Evolutionary conservation across 2,329 filamentous ascomycete species (phyloP).

Genomic region (Dothidotthia symphoricarpi): DNA sequence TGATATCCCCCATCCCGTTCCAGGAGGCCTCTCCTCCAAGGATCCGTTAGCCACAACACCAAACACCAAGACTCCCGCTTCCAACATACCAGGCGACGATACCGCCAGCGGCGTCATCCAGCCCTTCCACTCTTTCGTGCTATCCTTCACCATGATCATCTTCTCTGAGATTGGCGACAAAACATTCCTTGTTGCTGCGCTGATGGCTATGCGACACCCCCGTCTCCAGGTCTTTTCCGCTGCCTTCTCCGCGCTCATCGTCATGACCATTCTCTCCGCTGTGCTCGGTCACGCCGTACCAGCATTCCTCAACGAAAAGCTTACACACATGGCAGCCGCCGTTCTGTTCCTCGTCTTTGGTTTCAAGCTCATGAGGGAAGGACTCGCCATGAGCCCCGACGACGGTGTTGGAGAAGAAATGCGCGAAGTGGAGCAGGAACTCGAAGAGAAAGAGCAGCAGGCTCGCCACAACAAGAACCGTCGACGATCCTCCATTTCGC

Average conservation of each 20-base stretch:
- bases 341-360: slow-evolving; percentile 88
- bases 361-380: slow-evolving; percentile 77
- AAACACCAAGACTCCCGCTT: slow-evolving; percentile 23
- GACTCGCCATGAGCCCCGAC: slow-evolving; percentile 80
- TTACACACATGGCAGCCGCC: slow-evolving; percentile 85
- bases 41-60: slow-evolving; percentile 49
- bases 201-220: slow-evolving; percentile 99
- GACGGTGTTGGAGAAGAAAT: slow-evolving; percentile 96
- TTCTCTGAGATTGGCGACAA: slow-evolving; percentile 98
- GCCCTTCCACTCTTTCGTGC: slow-evolving; percentile 81
- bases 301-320: slow-evolving; percentile 80
- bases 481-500: slow-evolving; percentile 66
- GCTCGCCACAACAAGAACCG: slow-evolving; percentile 61
- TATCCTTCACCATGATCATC: slow-evolving; percentile 95
- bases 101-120: slow-evolving; percentile 65
- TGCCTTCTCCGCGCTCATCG: slow-evolving; percentile 84
- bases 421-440: slow-evolving; percentile 91
- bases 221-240: slow-evolving; percentile 90
- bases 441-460: slow-evolving; percentile 86
- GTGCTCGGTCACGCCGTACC: slow-evolving; percentile 90
- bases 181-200: slow-evolving; percentile 91
- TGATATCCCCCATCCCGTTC: slow-evolving; percentile 69
- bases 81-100: slow-evolving; percentile 40
- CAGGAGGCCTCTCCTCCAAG: slow-evolving; percentile 61
- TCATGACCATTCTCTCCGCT: slow-evolving; percentile 94